Evolutionary conservation across 2,329 filamentous ascomycete genomes (phyloP).

Genomic region (Aureobasidium subglaciale): DNA sequence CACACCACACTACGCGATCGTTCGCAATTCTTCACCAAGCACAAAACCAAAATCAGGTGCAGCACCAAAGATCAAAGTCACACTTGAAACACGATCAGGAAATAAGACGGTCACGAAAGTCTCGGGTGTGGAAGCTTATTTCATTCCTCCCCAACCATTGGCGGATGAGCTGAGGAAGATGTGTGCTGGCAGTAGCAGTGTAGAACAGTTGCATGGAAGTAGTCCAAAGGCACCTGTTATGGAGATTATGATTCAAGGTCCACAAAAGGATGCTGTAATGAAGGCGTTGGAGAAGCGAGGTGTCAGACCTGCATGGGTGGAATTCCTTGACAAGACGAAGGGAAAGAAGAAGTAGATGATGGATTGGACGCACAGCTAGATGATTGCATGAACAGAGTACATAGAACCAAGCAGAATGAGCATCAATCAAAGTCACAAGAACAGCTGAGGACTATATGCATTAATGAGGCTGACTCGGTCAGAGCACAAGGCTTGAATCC

Average conservation of each 20-base stretch:
- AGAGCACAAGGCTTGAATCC: neutral
- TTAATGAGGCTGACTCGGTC: no score
- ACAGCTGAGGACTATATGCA: no score
- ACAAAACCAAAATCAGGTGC: conserved; percentile 54
- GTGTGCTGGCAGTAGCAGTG: conserved; percentile 61
- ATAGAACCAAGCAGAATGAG: no score
- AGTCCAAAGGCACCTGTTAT: conserved; percentile 56
- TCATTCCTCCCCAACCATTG: conserved; percentile 52
- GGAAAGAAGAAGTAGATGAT: conserved; percentile 48
- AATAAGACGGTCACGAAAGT: conserved; percentile 61
- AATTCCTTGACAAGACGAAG: conserved; percentile 61
- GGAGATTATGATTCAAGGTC: conserved; percentile 62
- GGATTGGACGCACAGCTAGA: no score
- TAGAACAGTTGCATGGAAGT: conserved; percentile 53
- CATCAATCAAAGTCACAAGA: no score
- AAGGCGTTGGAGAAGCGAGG: conserved; percentile 54
- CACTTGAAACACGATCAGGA: conserved; percentile 57
- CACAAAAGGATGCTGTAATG: conserved; percentile 55
- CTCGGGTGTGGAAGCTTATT: conserved; percentile 54
- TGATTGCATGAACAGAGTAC: no score
- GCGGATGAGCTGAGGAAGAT: conserved; percentile 61
- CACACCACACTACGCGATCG: conserved; percentile 51
- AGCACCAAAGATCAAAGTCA: conserved; percentile 53
- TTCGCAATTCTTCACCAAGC: conserved; percentile 39
- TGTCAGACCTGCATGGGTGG: conserved; percentile 52